phyloP scores from a whole-genome alignment of 202 grass and related monocot genomes.

The Carex sylvatica region DNA sequence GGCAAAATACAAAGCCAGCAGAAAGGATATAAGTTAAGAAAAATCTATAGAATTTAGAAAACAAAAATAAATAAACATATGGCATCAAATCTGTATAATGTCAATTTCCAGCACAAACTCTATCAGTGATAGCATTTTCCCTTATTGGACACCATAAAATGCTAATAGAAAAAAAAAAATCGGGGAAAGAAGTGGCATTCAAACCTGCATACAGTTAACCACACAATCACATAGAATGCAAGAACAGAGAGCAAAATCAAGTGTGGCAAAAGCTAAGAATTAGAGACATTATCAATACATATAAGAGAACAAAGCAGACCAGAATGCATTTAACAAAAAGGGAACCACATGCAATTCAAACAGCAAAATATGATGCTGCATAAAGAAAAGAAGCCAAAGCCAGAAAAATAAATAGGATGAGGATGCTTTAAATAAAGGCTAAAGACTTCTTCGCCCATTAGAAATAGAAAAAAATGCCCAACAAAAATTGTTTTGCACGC shows the following conservation, averaged over 20 bases:
- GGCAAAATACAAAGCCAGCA: neutral
- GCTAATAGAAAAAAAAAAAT: too few species aligned
- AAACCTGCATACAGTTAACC: neutral
- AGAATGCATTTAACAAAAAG: neutral
- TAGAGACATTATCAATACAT: neutral
- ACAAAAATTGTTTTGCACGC: neutral
- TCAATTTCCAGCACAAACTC: too few species aligned
- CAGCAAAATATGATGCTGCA: neutral
- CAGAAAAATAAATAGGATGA: neutral
- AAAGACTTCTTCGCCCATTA: neutral
- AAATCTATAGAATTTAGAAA: too few species aligned
- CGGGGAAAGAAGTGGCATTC: neutral
- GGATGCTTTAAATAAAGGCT: neutral
- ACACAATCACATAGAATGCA: neutral
- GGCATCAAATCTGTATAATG: too few species aligned
- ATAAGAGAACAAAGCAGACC: neutral
- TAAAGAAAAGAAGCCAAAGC: neutral
- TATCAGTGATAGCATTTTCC: too few species aligned
- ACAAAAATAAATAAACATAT: too few species aligned
- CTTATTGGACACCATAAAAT: too few species aligned
- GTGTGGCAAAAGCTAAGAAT: neutral
- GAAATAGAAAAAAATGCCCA: neutral
- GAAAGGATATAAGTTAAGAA: neutral
- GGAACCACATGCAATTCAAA: neutral
- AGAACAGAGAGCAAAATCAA: neutral